Percentiles rank a stretch among this genome's conserved stretches.
Conservation (phyloP, 495 filamentous ascomycete genomes). For the Neurospora sp. region DNA sequence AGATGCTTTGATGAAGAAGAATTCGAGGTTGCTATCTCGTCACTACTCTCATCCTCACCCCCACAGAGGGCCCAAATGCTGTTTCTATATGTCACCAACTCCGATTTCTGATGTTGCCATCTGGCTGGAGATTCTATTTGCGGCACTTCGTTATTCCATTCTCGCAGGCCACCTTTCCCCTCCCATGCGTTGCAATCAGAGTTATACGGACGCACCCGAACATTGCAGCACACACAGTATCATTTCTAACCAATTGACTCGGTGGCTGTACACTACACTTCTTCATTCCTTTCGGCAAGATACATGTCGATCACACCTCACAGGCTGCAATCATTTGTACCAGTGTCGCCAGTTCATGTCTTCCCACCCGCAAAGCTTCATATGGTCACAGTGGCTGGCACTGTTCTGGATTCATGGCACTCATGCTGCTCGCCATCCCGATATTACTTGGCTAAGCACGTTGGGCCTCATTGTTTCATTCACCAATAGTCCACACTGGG, state of each 20-base stretch:
- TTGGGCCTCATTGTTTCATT: not conserved
- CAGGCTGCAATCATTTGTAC: not conserved
- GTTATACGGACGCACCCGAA: not conserved
- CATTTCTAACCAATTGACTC: not conserved
- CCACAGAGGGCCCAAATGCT: not conserved
- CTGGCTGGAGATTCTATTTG: not conserved
- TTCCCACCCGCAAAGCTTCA: not conserved
- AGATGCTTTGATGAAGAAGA: not conserved
- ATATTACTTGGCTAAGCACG: not conserved
- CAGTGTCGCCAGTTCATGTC: not conserved
- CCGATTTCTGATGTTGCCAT: not conserved
- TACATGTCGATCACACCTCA: not conserved
- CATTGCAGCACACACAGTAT: not conserved
- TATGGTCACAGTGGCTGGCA: not conserved
- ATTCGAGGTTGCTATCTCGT: not conserved
- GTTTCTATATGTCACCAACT: not conserved
- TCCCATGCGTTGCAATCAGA: not conserved
- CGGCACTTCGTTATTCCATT: not conserved
- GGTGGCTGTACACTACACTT: not conserved
- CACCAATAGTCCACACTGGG: not conserved
- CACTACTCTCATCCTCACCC: not conserved
- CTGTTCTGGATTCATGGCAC: not conserved
- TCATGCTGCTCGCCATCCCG: not conserved
- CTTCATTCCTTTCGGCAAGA: not conserved
- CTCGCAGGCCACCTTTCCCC: not conserved